Percentiles rank a stretch among this genome's conserved stretches.
These are phyloP conservation scores for Neofusicoccum parvum DNA, from an alignment of 2,329 filamentous ascomycete genomes.

Conservation along the genomic window DNA sequence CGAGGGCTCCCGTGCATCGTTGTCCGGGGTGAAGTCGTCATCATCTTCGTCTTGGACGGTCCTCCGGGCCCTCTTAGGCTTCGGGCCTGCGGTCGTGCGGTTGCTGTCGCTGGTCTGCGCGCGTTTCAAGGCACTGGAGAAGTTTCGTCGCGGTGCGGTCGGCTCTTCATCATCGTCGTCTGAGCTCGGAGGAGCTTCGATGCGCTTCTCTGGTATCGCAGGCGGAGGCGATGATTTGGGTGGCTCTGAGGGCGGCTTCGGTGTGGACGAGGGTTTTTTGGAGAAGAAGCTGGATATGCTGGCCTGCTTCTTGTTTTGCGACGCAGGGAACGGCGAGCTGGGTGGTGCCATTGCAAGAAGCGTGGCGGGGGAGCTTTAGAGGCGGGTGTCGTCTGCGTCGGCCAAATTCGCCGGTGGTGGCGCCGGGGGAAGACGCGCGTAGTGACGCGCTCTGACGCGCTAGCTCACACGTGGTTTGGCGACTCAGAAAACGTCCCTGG, in stretches of 20 bases:
- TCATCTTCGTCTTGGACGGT: conserved; percentile 35
- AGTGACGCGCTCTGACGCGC: neutral
- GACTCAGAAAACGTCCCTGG: too few species aligned
- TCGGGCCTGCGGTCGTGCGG: neutral
- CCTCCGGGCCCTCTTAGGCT: conserved; percentile 8
- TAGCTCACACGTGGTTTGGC: neutral
- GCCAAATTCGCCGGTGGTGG: neutral
- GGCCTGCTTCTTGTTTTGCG: conserved; percentile 67
- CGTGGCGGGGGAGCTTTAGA: neutral
- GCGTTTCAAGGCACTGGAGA: conserved; percentile 45
- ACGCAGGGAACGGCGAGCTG: conserved; percentile 36
- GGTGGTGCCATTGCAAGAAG: conserved; percentile 38
- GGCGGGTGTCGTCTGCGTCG: conserved; percentile 1
- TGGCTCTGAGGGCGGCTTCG: conserved; percentile 23
- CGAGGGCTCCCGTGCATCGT: conserved; percentile 31
- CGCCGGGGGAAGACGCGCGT: conserved; percentile 7
- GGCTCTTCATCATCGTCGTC: conserved; percentile 5
- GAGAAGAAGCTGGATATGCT: conserved; percentile 87
- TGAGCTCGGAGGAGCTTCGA: neutral
- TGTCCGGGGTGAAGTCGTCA: conserved; percentile 38
- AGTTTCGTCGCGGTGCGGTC: conserved; percentile 28
- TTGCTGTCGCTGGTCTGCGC: conserved; percentile 36
- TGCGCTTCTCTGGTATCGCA: neutral
- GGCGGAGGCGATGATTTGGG: neutral
- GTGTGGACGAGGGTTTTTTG: conserved; percentile 39